Base-by-base conservation (phyloP, 148 eudicot species). In the Tetragonia tetragonoides region DNA sequence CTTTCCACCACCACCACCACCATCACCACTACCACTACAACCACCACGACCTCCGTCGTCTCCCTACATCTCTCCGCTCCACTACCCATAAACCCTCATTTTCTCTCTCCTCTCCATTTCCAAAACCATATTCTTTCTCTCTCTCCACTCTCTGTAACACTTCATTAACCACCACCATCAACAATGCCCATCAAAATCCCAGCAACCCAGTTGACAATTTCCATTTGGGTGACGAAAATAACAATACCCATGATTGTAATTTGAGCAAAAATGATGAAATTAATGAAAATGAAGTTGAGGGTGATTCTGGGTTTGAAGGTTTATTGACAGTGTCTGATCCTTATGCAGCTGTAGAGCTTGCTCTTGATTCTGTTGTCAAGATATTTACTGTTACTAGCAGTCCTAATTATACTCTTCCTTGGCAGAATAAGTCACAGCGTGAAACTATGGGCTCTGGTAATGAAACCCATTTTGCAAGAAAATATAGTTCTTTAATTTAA, bases 401-500 rank as follows among this genome's bases (percentile, higher is more conserved):
- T 75, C 99, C 97, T 42, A 91, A 85, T 85, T 93, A 92, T 73
- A 75, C 82, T 74, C 87, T 95, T 23, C 99, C 99, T 12, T 95
- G 99, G 99, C 99, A 95, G 79, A 95, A 95, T 56, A 95, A 95
- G 81, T 83, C 94, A 5, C 99, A 92, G 84, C 92, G 99, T 10
- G 99, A 91, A 78, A 80, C 94, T 39, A 91, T 86, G 90, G 98
- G 98, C 57, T 95, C 98, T 24, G 98, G 98, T 86, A 73, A 66
- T 7, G 53, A 7, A 7, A 49, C 53, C 53, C 37, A 5, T 88
- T 73, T 28, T 28, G 34, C 34, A 28, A 28, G 34, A 28, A 28
- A 28, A 28, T 28, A 28, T 28, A 28, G 34, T 28, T 28, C 34
- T 28, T 28, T 28, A 28, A 28, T 28, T 28, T 28, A 28, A 28